Evolutionary conservation across 1,284 basidiomycete genomes (phyloP), one percentile per base, ranked within the genome.

Genomic region (Pseudomicrostroma phylloplanum): DNA sequence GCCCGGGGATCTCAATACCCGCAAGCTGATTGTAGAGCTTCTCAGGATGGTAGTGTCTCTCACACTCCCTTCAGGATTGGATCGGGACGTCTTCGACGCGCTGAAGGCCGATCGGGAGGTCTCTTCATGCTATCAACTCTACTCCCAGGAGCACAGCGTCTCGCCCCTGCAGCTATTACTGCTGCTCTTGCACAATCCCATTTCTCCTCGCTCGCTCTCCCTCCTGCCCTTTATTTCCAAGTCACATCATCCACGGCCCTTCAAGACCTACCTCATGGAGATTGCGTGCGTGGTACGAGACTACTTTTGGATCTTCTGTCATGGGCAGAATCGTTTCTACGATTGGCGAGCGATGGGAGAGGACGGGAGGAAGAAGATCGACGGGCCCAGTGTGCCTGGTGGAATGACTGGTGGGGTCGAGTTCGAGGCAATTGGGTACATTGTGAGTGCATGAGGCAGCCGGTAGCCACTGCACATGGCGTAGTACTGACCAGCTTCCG

Each of bases 371-470:
- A 26, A 25, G 13, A 26, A 54, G 21, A 7, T 21, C 13, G 51
- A 13, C 6, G 51, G 51, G 13, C 96, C 94, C 2, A 86, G 90
- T 42, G 94, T 96, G 2, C 94, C 96, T 0, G 91, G 92, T 7
- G 94, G 94, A 7, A 96, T 97, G 86, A 97, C 96, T 0, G 96
- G 94, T 8, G 94, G 96, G 11, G 96, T 98, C 11, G 94, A 97
- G 78, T 93, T 89, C 77, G 94, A 98, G 80, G 94, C 94, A 0
- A 96, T 97, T 88, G 85, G 85, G 15, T 97, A 97, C 79, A 86
- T 94, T 71, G 30, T 36, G 30, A 36, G 30, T 36, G 30, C 9
- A 92, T 93, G 75, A 71, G 88, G 82, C 43, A n/a, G 23, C 40
- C 59, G 57, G 25, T 26, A 43, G 40, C 19, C 25, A 17, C 13